phyloP scores from a whole-genome alignment of 2,329 filamentous ascomycete genomes.

The Kalmusia sp. region DNA sequence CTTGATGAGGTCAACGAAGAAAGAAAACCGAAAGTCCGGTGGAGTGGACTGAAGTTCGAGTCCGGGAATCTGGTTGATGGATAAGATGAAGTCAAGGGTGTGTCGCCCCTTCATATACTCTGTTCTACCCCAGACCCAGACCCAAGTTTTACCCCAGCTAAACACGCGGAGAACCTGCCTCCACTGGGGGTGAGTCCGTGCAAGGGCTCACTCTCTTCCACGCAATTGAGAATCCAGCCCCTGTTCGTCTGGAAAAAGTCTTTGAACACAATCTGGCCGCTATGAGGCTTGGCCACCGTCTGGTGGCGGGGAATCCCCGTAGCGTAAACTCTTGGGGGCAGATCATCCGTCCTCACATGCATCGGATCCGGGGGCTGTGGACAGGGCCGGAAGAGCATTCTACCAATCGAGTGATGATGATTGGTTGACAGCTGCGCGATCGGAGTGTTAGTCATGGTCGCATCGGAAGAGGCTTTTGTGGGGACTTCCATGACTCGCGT shows the following conservation, averaged over 20 bases:
- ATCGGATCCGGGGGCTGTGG: background rate
- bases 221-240: background rate
- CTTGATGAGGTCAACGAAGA: background rate
- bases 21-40: background rate
- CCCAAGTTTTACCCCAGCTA: slow-evolving; percentile 4
- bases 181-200: slow-evolving; percentile 2
- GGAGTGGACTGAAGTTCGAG: background rate
- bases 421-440: background rate
- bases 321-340: background rate
- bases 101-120: slow-evolving; percentile 15
- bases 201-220: slow-evolving; percentile 1
- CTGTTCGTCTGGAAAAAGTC: slow-evolving; percentile 6
- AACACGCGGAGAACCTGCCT: slow-evolving; percentile 5
- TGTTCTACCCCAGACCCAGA: slow-evolving; percentile 8
- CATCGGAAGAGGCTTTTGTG: slow-evolving; percentile 1
- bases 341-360: background rate
- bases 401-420: slow-evolving; percentile 1
- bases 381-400: slow-evolving; percentile 2
- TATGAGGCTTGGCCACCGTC: background rate
- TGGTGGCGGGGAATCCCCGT: background rate
- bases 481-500: background rate
- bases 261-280: background rate
- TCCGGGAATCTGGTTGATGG: slow-evolving; percentile 6
- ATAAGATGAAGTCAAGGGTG: slow-evolving; percentile 5
- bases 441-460: background rate